phyloP scores from a whole-genome alignment of 2,329 filamentous ascomycete species.

The Aspergillus vadensis region DNA sequence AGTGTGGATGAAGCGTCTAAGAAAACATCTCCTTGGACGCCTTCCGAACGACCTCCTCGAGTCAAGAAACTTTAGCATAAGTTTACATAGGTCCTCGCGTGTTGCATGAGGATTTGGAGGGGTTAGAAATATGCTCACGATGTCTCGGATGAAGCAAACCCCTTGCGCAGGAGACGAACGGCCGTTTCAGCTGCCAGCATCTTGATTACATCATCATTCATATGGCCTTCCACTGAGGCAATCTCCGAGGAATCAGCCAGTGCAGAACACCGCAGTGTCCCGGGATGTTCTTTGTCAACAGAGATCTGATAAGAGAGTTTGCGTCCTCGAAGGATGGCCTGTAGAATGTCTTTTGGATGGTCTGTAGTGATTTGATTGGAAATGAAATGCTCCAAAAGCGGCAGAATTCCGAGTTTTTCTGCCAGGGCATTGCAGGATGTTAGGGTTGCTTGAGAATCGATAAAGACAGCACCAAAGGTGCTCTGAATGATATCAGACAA shows the following conservation, averaged over 20 bases:
- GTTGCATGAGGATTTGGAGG: too few species aligned
- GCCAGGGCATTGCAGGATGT: neutral
- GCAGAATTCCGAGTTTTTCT: slow-evolving; percentile 1
- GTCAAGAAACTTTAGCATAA: too few species aligned
- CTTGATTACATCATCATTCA: neutral
- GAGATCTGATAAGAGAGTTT: neutral
- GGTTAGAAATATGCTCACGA: too few species aligned
- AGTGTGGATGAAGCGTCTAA: too few species aligned
- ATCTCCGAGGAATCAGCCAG: neutral
- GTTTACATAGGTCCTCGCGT: too few species aligned
- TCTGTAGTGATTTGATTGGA: neutral
- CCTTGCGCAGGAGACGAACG: neutral
- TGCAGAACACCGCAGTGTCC: neutral
- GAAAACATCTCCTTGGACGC: too few species aligned
- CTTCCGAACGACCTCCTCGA: too few species aligned
- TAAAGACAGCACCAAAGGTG: neutral
- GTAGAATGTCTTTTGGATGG: neutral
- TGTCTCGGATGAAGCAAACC: too few species aligned
- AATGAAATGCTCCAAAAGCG: neutral
- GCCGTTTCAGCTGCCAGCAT: neutral
- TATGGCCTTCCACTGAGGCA: neutral
- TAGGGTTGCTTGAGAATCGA: neutral
- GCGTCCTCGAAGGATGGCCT: neutral
- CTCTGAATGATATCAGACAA: slow-evolving; percentile 1
- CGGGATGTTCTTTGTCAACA: neutral